A percentile compares a stretch with the other conserved stretches of the same genome.
Conservation (phyloP, 345 rosid species). For the Eucalyptus dawsonii region DNA sequence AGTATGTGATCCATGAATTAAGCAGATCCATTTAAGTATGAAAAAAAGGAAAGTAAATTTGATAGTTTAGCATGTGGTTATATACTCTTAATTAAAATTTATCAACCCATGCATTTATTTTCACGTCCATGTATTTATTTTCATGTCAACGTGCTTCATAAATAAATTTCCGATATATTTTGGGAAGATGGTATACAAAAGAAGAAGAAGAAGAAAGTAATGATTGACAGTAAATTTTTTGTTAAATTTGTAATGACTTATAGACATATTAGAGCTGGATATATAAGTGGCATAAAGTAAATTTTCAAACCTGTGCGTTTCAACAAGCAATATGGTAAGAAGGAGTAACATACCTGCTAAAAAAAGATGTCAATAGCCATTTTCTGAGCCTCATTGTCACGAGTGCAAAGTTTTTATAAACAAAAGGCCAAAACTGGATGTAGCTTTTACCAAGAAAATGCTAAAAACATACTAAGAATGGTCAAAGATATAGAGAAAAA, state of each 20-base stretch:
- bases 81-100: no score
- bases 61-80: no score
- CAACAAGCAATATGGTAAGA: not conserved
- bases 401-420: not conserved
- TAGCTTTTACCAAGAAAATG: not conserved
- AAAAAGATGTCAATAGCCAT: not conserved
- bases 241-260: no score
- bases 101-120: not conserved
- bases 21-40: no score
- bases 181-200: not conserved
- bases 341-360: not conserved
- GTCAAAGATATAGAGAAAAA: not conserved
- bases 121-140: no score
- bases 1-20: no score
- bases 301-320: not conserved
- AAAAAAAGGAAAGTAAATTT: no score
- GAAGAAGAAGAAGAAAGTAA: no score
- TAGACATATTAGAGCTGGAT: not conserved
- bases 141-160: not conserved
- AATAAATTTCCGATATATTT: no score
- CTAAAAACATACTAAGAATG: not conserved
- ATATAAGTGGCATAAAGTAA: not conserved
- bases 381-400: no score
- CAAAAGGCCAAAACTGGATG: not conserved
- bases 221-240: no score